These are phyloP conservation scores for Anethum foeniculum DNA, from an alignment of 140 eudicot species.

Conservation along the genomic window DNA sequence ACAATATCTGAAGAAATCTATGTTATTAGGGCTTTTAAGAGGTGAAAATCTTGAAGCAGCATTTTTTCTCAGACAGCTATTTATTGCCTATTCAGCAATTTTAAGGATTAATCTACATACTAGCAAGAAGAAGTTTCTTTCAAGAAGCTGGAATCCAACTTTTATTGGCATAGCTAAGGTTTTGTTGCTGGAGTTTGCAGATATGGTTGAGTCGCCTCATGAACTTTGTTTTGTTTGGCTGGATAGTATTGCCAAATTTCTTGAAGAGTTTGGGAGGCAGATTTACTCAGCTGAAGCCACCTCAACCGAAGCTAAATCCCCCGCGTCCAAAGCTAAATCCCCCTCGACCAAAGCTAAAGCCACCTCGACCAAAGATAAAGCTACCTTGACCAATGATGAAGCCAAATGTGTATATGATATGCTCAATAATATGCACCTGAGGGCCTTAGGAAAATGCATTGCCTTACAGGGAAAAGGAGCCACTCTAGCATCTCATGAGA, in stretches of 20 bases:
- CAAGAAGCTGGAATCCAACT: constrained; percentile 32
- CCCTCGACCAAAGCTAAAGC: neutral
- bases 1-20: constrained; percentile 17
- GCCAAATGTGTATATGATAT: constrained; percentile 24
- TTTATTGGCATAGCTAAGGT: constrained; percentile 37
- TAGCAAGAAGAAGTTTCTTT: constrained; percentile 25
- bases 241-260: constrained; percentile 61
- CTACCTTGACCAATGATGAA: neutral
- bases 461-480: constrained; percentile 72
- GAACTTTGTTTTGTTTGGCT: constrained; percentile 40
- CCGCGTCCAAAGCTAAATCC: neutral
- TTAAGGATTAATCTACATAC: constrained; percentile 41
- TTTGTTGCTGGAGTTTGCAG: constrained; percentile 47
- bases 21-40: constrained; percentile 31
- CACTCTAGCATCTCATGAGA: constrained; percentile 60
- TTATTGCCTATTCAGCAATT: constrained; percentile 60
- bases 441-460: constrained; percentile 81
- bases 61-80: constrained; percentile 50
- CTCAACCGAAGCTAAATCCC: neutral
- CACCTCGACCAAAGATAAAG: neutral
- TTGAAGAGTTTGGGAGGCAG: constrained; percentile 65
- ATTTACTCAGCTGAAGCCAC: constrained; percentile 24
- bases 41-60: constrained; percentile 62
- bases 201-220: constrained; percentile 25
- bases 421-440: constrained; percentile 56